Conservation (phyloP, 2,329 filamentous ascomycete genomes). For the Talaromyces sp. region DNA sequence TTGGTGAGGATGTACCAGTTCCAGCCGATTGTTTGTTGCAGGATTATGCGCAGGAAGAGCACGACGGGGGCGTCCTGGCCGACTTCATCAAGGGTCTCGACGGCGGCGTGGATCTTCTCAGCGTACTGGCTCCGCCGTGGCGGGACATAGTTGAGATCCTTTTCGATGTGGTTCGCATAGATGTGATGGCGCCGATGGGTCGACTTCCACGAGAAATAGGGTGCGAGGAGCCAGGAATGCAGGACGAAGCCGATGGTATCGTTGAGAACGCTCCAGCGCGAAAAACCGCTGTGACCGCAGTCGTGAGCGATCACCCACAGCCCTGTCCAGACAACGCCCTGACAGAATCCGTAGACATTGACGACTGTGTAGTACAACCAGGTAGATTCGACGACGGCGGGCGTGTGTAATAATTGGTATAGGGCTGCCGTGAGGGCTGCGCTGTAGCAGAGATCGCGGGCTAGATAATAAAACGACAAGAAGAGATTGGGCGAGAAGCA, state of each 20-base stretch:
- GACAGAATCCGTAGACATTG: constrained; percentile 52
- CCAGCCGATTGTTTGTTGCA: neutral
- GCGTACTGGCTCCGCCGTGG: neutral
- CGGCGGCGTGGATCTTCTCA: neutral
- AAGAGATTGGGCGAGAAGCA: neutral
- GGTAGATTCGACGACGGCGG: neutral
- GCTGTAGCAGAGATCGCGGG: neutral
- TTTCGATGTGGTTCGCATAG: constrained; percentile 62
- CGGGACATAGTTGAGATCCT: constrained; percentile 59
- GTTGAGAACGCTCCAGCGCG: constrained; percentile 47
- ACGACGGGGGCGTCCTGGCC: neutral
- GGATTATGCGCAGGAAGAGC: neutral
- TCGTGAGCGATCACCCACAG: constrained; percentile 68
- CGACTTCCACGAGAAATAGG: constrained; percentile 70
- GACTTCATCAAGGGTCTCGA: neutral
- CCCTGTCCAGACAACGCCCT: constrained; percentile 61
- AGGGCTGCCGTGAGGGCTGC: neutral
- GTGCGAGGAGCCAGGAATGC: constrained; percentile 62
- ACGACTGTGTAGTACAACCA: neutral
- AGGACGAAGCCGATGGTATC: constrained; percentile 58
- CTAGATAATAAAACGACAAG: neutral
- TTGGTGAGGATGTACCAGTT: neutral
- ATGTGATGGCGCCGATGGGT: constrained; percentile 66
- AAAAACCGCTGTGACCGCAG: constrained; percentile 66
- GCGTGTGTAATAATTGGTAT: neutral